These are phyloP conservation scores for Fusarium sp. DNA, from an alignment of 2,329 filamentous ascomycete species.

Conservation along the genomic window DNA sequence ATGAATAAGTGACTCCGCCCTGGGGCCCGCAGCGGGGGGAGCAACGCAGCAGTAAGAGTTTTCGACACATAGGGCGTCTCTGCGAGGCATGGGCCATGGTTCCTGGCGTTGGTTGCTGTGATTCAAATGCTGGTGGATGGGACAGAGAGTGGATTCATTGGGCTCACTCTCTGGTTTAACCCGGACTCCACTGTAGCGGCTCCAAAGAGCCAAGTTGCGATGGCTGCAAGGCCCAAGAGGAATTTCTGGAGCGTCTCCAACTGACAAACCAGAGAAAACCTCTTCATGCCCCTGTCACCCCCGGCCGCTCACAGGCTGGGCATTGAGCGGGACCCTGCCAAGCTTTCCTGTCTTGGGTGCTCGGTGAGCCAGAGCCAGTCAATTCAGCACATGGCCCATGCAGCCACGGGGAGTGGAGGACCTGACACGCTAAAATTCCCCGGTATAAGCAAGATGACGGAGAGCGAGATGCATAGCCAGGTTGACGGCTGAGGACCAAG, in stretches of 20 bases:
- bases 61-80: neutral
- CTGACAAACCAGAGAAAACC: neutral
- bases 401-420: constrained; percentile 33
- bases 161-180: neutral
- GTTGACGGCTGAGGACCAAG: constrained; percentile 3
- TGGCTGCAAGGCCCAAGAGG: constrained; percentile 4
- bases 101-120: neutral
- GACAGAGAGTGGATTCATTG: neutral
- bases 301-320: constrained; percentile 16
- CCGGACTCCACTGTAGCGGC: constrained; percentile 1
- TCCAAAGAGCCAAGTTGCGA: constrained; percentile 13
- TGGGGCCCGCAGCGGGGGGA: neutral
- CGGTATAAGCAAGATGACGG: constrained; percentile 31
- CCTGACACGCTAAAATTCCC: constrained; percentile 19
- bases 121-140: neutral
- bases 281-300: constrained; percentile 30
- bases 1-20: neutral
- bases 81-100: neutral
- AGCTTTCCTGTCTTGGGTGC: constrained; percentile 17
- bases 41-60: neutral
- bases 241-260: constrained; percentile 2
- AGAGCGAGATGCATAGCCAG: constrained; percentile 12
- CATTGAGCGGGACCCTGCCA: constrained; percentile 33
- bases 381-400: constrained; percentile 38
- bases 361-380: constrained; percentile 36